phyloP scores from a whole-genome alignment of 805 yeast species.

The Candida khao-thaluensis region DNA sequence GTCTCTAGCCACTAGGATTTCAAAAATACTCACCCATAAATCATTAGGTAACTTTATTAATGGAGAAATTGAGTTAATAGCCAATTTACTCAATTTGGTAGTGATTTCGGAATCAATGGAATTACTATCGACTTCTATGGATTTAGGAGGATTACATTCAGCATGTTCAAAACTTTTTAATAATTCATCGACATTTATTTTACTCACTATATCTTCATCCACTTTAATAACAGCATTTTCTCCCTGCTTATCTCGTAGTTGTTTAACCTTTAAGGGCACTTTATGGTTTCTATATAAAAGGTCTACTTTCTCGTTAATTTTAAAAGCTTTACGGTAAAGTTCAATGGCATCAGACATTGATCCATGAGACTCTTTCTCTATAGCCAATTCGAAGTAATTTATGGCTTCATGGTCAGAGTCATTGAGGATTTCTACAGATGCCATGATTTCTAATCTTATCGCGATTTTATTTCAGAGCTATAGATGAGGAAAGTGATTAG shows the following conservation, averaged over 20 bases:
- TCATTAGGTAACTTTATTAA: slow-evolving; percentile 51
- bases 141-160: slow-evolving; percentile 29
- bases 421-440: slow-evolving; percentile 5
- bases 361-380: slow-evolving; percentile 70
- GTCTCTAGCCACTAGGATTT: slow-evolving; percentile 43
- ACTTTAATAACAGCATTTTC: slow-evolving; percentile 27
- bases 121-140: slow-evolving; percentile 17
- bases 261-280: slow-evolving; percentile 40
- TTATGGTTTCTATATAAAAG: slow-evolving; percentile 58
- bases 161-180: slow-evolving; percentile 34
- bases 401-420: slow-evolving; percentile 47
- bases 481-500: no score
- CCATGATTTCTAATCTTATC: slow-evolving; percentile 4
- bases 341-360: slow-evolving; percentile 79
- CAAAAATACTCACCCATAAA: slow-evolving; percentile 51
- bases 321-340: slow-evolving; percentile 69
- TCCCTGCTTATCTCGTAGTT: slow-evolving; percentile 24
- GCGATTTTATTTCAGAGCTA: no score
- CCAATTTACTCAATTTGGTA: slow-evolving; percentile 27
- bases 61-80: slow-evolving; percentile 32
- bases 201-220: slow-evolving; percentile 37
- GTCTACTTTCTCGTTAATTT: slow-evolving; percentile 61
- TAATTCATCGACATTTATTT: slow-evolving; percentile 42
- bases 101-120: slow-evolving; percentile 12
- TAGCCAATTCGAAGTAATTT: slow-evolving; percentile 65